Evolutionary conservation across 192 early-diverging fungal species (phyloP).

Genomic region (Funneliformis mosseae): DNA sequence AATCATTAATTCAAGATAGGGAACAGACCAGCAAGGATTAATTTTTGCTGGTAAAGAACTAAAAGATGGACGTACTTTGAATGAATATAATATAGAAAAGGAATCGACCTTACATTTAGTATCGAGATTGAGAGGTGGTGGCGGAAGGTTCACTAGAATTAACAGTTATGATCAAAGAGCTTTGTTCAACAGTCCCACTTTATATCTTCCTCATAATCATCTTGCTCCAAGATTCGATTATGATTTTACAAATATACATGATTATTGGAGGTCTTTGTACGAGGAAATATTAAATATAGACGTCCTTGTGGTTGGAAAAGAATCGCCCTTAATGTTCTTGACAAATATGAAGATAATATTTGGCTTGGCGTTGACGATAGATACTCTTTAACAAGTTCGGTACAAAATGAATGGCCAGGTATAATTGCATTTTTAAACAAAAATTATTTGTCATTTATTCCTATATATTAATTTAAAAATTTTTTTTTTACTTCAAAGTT

Average conservation of each 20-base stretch:
- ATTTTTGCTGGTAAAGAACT: constrained; percentile 85
- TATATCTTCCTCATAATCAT: not conserved
- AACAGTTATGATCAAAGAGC: too few relatives aligned
- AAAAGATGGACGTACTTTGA: constrained; percentile 73
- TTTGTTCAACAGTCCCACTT: constrained; percentile 40
- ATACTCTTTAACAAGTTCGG: not conserved
- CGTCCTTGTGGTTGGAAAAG: constrained; percentile 27
- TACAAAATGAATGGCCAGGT: constrained; percentile 27
- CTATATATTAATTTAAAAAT: not conserved
- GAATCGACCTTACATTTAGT: constrained; percentile 80
- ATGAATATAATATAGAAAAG: constrained; percentile 84
- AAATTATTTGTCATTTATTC: not conserved
- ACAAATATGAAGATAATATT: not conserved
- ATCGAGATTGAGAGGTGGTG: constrained; percentile 77
- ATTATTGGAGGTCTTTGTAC: not conserved
- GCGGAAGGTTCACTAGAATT: too few relatives aligned
- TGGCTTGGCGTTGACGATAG: not conserved
- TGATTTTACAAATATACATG: constrained; percentile 13
- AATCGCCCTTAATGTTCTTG: constrained; percentile 14
- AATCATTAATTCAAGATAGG: constrained; percentile 83
- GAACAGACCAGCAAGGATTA: constrained; percentile 83
- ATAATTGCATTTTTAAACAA: not conserved
- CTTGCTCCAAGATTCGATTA: constrained; percentile 11
- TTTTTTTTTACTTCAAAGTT: not conserved
- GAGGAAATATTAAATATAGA: not conserved